Evolutionary conservation across 345 rosid species (phyloP).

Genomic region (Corchorus olitorius): DNA sequence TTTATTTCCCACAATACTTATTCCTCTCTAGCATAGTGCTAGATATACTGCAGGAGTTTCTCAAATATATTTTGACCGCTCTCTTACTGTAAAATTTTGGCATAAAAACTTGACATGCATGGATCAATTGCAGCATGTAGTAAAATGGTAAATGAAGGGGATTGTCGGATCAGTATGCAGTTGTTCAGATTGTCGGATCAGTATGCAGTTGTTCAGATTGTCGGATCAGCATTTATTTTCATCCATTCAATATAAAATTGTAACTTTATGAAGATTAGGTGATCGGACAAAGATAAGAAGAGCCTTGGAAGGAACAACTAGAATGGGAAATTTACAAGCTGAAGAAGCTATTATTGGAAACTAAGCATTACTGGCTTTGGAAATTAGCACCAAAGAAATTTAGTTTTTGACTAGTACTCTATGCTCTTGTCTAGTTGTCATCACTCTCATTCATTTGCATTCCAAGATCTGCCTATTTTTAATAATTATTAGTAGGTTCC

Average conservation of each 20-base stretch:
- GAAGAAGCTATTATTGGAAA: neutral
- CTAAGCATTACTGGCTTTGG: neutral
- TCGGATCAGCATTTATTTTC: neutral
- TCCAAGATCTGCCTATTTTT: neutral
- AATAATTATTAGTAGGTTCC: neutral
- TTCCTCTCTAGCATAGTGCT: neutral
- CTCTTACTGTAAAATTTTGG: neutral
- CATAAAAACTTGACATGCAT: neutral
- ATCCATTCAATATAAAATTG: neutral
- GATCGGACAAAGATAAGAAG: no score
- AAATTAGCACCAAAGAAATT: neutral
- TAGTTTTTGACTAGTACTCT: neutral
- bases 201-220: neutral
- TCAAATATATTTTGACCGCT: neutral
- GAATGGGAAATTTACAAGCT: neutral
- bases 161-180: slow-evolving; percentile 6
- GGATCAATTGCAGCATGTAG: neutral
- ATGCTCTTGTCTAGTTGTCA: neutral
- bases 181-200: neutral
- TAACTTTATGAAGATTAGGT: no score
- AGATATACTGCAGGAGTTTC: neutral
- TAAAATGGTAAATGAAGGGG: neutral
- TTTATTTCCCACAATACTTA: neutral
- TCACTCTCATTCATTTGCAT: slow-evolving; percentile 4
- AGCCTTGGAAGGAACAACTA: no score